Evolutionary conservation across 1,284 basidiomycete species (phyloP), one percentile per base, ranked within the genome.

Genomic region (Neolentinus lepideus): DNA sequence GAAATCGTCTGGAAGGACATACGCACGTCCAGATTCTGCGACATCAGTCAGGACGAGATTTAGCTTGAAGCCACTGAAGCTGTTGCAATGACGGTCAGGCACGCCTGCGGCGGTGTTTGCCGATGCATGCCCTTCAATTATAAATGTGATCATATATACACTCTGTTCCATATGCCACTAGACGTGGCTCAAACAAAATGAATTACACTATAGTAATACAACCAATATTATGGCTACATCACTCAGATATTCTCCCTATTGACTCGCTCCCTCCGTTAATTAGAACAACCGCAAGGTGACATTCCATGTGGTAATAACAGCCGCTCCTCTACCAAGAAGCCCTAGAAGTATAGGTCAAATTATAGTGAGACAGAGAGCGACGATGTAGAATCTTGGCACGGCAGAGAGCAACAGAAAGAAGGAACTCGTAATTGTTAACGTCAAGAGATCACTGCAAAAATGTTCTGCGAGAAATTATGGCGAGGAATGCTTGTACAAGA

Each of bases 11-110:
- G 36, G 25, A 38, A 51, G n/a, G 47, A 10, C 12, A 22, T 26
- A 68, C 67, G 61, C 59, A 74, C 72, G 57, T 74, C 71, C 59
- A 74, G 59, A 55, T 69, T 73, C 29, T 61, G 60, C 55, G 52
- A 50, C 22, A 29, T 29, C 4, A 16, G 22, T 6, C 11, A 26
- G 19, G 22, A n/a, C 6, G 24, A n/a, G 27, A 12, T 50, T 16
- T 4, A 24, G 21, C 24, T 25, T 10, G 47, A n/a, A 22, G 21
- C 4, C 47, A 50, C 47, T 26, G 22, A 22, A 25, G 47, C 38
- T 9, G 33, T 43, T 82, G 58, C 55, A 78, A 43, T 6, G 38
- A 43, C 19, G 38, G 38, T 43, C 38, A 43, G 38, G 38, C 38
- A 43, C 38, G 6, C 8, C 16, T 6, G 19, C 38, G 6, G 38